phyloP scores from a whole-genome alignment of 768 basidiomycete species.

The Rickenella mellea region DNA sequence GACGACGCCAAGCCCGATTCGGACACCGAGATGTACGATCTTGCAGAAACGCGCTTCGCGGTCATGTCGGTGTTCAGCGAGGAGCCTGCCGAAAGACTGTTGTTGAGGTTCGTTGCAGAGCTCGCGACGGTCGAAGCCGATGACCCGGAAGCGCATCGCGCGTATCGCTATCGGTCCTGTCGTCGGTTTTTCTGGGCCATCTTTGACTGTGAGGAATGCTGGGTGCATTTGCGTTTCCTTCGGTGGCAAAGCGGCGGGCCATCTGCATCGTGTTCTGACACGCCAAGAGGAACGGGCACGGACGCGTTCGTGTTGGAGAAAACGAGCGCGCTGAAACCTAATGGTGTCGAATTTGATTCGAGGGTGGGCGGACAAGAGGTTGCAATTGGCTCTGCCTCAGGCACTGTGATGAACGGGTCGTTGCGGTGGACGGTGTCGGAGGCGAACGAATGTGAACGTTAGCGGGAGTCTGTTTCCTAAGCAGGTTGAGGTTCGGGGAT shows the following conservation, averaged over 20 bases:
- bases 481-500: conserved; percentile 32
- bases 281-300: conserved; percentile 27
- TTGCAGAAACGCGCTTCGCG: conserved; percentile 16
- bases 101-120: conserved; percentile 4
- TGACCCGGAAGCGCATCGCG: conserved; percentile 61
- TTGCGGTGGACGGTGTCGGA: conserved; percentile 27
- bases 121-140: background rate
- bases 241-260: conserved; percentile 12
- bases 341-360: conserved; percentile 9
- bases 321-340: conserved; percentile 14
- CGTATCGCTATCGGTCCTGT: conserved; percentile 67
- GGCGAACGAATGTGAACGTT: conserved; percentile 48
- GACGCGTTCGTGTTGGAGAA: conserved; percentile 26
- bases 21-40: conserved; percentile 30
- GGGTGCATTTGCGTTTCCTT: conserved; percentile 4
- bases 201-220: conserved; percentile 6
- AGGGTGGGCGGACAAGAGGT: conserved; percentile 3
- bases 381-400: conserved; percentile 1
- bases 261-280: conserved; percentile 9
- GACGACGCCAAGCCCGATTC: conserved; percentile 33
- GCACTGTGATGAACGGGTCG: conserved; percentile 10
- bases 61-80: conserved; percentile 8
- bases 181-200: too few relatives aligned
- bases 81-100: conserved; percentile 23
- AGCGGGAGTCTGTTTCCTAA: conserved; percentile 16